These are phyloP conservation scores for Lojkania enalia DNA, from an alignment of 2,329 filamentous ascomycete genomes.

Conservation along the genomic window DNA sequence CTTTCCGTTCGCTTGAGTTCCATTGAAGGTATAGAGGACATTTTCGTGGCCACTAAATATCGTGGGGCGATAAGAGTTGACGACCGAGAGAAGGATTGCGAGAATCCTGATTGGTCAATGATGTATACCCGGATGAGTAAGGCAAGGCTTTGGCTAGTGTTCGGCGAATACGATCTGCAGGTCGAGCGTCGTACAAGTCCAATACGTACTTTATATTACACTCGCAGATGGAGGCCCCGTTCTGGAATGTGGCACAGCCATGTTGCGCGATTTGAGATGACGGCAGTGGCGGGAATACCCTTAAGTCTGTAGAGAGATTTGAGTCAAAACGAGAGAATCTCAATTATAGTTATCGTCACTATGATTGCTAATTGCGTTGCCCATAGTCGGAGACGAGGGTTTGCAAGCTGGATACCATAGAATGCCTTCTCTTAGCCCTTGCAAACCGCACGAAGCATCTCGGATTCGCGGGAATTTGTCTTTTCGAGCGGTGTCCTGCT, in stretches of 20 bases:
- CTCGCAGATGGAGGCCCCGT: conserved; percentile 13
- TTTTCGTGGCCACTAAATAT: conserved; percentile 3
- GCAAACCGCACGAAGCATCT: too few relatives aligned
- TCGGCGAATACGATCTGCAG: conserved; percentile 21
- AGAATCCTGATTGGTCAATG: conserved; percentile 20
- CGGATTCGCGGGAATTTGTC: too few relatives aligned
- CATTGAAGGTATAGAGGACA: conserved; percentile 1
- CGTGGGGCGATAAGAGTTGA: conserved; percentile 26
- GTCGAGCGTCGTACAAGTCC: conserved; percentile 12
- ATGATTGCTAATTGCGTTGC: too few relatives aligned
- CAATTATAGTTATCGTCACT: too few relatives aligned
- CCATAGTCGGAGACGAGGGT: too few relatives aligned
- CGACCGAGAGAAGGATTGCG: conserved; percentile 15
- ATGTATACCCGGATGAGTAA: conserved; percentile 8
- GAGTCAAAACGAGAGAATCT: too few relatives aligned
- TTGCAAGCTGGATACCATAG: too few relatives aligned
- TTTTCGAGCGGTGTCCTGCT: too few relatives aligned
- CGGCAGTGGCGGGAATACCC: too few relatives aligned
- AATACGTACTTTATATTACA: conserved; percentile 29
- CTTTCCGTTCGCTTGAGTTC: conserved; percentile 17
- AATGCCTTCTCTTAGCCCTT: too few relatives aligned
- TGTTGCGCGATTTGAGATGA: too few relatives aligned
- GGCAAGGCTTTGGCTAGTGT: conserved; percentile 8
- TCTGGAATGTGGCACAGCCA: conserved; percentile 11
- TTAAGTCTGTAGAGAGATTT: too few relatives aligned